These are phyloP conservation scores for Cystobasidium pallidum DNA, from an alignment of 1,284 basidiomycete genomes.

Conservation along the genomic window DNA sequence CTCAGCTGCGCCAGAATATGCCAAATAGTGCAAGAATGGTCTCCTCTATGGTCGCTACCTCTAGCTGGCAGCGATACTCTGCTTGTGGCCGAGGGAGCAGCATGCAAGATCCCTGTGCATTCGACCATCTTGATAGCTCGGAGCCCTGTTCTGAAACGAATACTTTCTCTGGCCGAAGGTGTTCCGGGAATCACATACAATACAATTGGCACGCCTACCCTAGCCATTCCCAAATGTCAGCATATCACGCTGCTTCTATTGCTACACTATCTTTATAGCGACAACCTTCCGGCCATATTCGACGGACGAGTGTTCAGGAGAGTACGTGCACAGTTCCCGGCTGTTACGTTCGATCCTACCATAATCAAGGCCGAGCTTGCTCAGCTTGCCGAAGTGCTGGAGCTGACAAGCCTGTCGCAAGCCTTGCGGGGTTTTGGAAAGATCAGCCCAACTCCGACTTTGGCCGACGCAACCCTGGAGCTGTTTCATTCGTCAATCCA, in stretches of 20 bases:
- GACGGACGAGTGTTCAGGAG: conserved; percentile 71
- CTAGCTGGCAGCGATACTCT: conserved; percentile 68
- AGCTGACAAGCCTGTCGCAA: conserved; percentile 52
- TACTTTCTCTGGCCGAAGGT: conserved; percentile 56
- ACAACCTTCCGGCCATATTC: conserved; percentile 81
- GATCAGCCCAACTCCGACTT: conserved; percentile 58
- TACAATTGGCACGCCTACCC: conserved; percentile 12
- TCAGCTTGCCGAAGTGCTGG: conserved; percentile 63
- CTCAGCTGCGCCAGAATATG: conserved; percentile 59
- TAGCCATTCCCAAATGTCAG: conserved; percentile 14
- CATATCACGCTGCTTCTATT: conserved; percentile 69
- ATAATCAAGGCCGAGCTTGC: conserved; percentile 68
- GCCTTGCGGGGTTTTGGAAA: conserved; percentile 51
- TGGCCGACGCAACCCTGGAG: conserved; percentile 61
- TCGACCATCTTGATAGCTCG: conserved; percentile 68
- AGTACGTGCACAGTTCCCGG: conserved; percentile 39
- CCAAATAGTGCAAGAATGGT: conserved; percentile 57
- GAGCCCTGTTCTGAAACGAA: conserved; percentile 60
- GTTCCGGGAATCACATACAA: conserved; percentile 44
- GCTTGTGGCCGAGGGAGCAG: conserved; percentile 57
- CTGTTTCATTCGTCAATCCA: conserved; percentile 60
- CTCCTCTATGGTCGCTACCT: conserved; percentile 46
- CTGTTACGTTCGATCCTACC: conserved; percentile 46
- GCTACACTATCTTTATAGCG: conserved; percentile 84
- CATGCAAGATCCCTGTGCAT: conserved; percentile 67